Evolutionary conservation across 1,284 basidiomycete genomes (phyloP).

Genomic region (Pseudozyma flocculosa): DNA sequence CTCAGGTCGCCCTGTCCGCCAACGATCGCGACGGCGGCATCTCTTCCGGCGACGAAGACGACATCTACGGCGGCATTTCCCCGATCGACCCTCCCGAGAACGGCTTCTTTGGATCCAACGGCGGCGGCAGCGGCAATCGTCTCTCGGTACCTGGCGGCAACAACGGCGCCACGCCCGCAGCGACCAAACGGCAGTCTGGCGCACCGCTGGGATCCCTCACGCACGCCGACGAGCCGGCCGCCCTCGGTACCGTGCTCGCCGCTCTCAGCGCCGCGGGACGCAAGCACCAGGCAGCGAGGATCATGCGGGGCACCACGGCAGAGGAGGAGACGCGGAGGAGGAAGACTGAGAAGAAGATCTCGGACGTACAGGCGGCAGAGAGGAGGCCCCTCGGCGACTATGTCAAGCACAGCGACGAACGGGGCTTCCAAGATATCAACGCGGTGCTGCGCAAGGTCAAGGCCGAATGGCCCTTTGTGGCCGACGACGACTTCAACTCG

Average conservation of each 20-base stretch:
- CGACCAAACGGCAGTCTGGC: slow-evolving; percentile 6
- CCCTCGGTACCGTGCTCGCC: slow-evolving; percentile 44
- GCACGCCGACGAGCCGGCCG: slow-evolving; percentile 35
- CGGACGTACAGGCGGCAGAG: slow-evolving; percentile 21
- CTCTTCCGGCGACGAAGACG: slow-evolving; percentile 28
- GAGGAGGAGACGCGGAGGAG: slow-evolving; percentile 41
- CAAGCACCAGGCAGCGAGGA: slow-evolving; percentile 48
- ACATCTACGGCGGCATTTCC: slow-evolving; percentile 44
- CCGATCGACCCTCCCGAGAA: slow-evolving; percentile 32
- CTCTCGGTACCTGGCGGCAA: slow-evolving; percentile 20
- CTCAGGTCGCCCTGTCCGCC: slow-evolving; percentile 18
- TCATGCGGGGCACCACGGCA: slow-evolving; percentile 52
- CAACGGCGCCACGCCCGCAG: no score
- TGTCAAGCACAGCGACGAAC: slow-evolving; percentile 34
- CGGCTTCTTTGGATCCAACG: neutral
- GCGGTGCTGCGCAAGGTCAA: slow-evolving; percentile 56
- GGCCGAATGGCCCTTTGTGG: slow-evolving; percentile 52
- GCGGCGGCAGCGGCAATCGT: slow-evolving; percentile 1
- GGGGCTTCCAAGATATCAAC: slow-evolving; percentile 47
- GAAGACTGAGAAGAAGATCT: slow-evolving; percentile 40
- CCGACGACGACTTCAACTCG: slow-evolving; percentile 54
- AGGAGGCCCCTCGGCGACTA: slow-evolving; percentile 36
- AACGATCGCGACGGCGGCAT: slow-evolving; percentile 1
- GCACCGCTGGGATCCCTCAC: slow-evolving; percentile 49
- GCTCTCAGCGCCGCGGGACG: slow-evolving; percentile 48